Conservation (phyloP, 1,139 yeast genomes). For the Pichia sp. region DNA sequence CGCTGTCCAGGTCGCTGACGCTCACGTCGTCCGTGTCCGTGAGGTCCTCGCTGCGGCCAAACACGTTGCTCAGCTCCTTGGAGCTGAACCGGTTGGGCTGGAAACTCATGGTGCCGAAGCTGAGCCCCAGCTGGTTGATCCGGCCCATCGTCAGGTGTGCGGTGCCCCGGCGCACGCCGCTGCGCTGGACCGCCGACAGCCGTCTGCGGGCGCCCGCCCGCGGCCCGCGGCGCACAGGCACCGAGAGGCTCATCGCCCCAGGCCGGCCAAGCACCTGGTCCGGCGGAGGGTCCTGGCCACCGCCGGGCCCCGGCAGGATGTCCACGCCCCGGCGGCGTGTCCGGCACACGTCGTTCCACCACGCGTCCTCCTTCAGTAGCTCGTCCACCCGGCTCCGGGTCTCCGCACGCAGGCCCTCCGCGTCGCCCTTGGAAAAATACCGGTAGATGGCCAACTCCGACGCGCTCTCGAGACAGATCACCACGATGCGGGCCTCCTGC, state of each 20-base stretch:
- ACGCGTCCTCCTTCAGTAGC: slow-evolving; percentile 39
- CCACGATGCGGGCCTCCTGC: slow-evolving; percentile 63
- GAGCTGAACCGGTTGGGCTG: slow-evolving; percentile 22
- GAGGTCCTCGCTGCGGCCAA: slow-evolving; percentile 51
- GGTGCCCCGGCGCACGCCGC: background rate
- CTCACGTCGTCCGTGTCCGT: slow-evolving; percentile 59
- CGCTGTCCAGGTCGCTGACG: slow-evolving; percentile 10
- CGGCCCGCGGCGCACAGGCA: background rate
- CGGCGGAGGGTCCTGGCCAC: background rate
- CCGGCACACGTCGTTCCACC: slow-evolving; percentile 39
- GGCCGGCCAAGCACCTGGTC: too few species aligned
- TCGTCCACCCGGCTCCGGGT: slow-evolving; percentile 36
- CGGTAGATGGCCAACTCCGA: slow-evolving; percentile 61
- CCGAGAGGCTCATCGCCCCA: background rate
- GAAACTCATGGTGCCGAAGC: slow-evolving; percentile 15
- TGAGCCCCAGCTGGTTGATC: slow-evolving; percentile 16
- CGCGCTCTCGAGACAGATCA: slow-evolving; percentile 58
- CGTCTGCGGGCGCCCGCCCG: background rate
- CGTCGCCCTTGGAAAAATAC: slow-evolving; percentile 66
- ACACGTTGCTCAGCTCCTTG: slow-evolving; percentile 21
- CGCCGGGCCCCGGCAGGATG: background rate
- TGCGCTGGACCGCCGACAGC: background rate
- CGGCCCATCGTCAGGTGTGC: slow-evolving; percentile 17
- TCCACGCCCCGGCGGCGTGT: slow-evolving; percentile 29
- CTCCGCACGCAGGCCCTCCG: slow-evolving; percentile 24